Base-by-base conservation (phyloP, 1,284 basidiomycete genomes). In the Fomes fomentarius region DNA sequence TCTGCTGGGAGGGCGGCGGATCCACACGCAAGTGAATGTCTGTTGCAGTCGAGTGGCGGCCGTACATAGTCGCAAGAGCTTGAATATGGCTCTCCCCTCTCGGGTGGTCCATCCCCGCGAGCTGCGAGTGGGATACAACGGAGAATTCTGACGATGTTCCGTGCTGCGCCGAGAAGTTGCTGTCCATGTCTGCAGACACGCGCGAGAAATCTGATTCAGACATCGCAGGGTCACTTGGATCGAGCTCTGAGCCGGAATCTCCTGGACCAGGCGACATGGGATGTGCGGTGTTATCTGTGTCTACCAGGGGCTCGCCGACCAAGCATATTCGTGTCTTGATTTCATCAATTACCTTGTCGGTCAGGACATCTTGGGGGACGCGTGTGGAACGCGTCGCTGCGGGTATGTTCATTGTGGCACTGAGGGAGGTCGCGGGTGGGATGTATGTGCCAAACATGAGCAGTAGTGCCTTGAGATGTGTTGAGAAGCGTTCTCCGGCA, bases 281-380 rank as follows among this genome's bases (percentile, higher is more conserved):
- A 77, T n/a, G 78, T 21, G 77, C 34, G 71, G 73, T 24, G 72
- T 70, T 47, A 80, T 68, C 66, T 19, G 65, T 66, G 43, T 78
- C 76, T n/a, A n/a, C n/a, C 35, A 89, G 73, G 1, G 76, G 69
- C 7, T 80, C 76, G 40, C 88, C 83, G 31, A 93, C 91, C 64
- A 94, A 92, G 68, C 88, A 92, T 62, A 83, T 87, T 0, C 91
- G 82, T 2, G 87, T 87, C 71, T 93, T 93, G 56, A 94, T 86
- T 58, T 93, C 87, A 69, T 94, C 92, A 28, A 94, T 70, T n/a
- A 93, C 76, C 2, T 76, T 71, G 53, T 90, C 85, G 3, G 86
- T 87, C 33, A 94, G 77, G 28, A 92, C 76, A 62, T 91, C 89
- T 65, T 81, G 79, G 3, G 92, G 91, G 1, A 93, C 83, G 9